Evolutionary conservation across 305 asterid genomes (phyloP).

Genomic region (Rubia peregrina): DNA sequence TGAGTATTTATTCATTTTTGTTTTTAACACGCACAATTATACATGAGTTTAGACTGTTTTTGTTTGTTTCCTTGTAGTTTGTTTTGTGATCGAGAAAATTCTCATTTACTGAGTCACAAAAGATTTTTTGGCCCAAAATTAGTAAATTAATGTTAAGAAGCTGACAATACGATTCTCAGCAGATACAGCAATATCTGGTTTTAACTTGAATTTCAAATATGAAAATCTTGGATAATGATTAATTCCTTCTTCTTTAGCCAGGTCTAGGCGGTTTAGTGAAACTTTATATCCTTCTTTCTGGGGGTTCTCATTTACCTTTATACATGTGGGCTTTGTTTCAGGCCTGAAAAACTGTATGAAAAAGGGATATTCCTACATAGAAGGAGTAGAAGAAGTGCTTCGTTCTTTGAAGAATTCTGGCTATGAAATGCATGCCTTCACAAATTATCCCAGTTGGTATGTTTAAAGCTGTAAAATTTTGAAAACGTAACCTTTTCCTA

Average conservation of each 20-base stretch:
- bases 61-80: not conserved
- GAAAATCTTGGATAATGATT: not conserved
- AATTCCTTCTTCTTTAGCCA: constrained; percentile 1
- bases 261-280: not conserved
- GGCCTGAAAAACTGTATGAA: constrained; percentile 82
- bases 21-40: not conserved
- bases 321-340: constrained; percentile 24
- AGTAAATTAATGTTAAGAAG: not conserved
- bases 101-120: not conserved
- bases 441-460: constrained; percentile 90
- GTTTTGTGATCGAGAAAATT: not conserved
- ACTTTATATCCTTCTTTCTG: not conserved
- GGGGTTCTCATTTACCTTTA: not conserved
- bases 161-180: not conserved
- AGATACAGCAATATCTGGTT: not conserved
- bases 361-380: constrained; percentile 62
- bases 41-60: not conserved
- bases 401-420: constrained; percentile 60
- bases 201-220: constrained; percentile 1
- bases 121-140: not conserved
- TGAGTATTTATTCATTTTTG: not conserved
- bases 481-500: constrained; percentile 14
- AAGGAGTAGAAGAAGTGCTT: constrained; percentile 73
- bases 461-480: constrained; percentile 17
- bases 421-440: constrained; percentile 76